Base-by-base conservation (phyloP, 306 rosid genomes). In the Sicyos baderoa region DNA sequence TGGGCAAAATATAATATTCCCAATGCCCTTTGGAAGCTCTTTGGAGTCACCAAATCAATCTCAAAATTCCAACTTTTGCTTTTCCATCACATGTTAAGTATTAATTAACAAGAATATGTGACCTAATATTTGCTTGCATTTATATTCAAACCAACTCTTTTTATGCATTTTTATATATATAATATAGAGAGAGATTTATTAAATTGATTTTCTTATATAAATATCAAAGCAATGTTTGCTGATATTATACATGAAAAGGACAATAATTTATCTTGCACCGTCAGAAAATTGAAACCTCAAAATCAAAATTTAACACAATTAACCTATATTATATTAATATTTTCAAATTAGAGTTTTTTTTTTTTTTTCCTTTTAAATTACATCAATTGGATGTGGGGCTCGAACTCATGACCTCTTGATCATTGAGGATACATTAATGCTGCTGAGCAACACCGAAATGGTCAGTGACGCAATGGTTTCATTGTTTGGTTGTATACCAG, bases 21-120 rank as follows among this genome's bases (percentile, higher is more conserved):
- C 7, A 7, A 27, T 59, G 35, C 47, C 66, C 22, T 32, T 59
- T 59, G 66, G 66, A 59, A 59, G n/a, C 23, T 45, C 45, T 7
- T 59, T 59, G 47, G 66, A 59, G 66, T 59, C 66, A 59, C 23
- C 64, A 58, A 58, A 58, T 58, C 19, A 58, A 27, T 25, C 42
- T 58, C 64, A 25, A 32, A 59, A 32, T 59, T 16, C 66, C 47
- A 59, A 59, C 66, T 35, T 27, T 27, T 0, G 37, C 17, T 56
- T 23, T 55, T 9, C 25, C 17, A 56, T 56, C 62, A 56, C 61
- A 55, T 55, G 61, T 54, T 22, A 55, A 54, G 35, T 12, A 23
- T 57, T 9, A 57, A 23, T 57, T 13, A 27, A 58, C 44, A 58
- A 58, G 11, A 58, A 13, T 58, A 56, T 56, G 17, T 56, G 62